Percentiles rank a stretch among this genome's conserved stretches.
These are phyloP conservation scores for Asterophora parasitica DNA, from an alignment of 768 basidiomycete species.

Conservation along the genomic window DNA sequence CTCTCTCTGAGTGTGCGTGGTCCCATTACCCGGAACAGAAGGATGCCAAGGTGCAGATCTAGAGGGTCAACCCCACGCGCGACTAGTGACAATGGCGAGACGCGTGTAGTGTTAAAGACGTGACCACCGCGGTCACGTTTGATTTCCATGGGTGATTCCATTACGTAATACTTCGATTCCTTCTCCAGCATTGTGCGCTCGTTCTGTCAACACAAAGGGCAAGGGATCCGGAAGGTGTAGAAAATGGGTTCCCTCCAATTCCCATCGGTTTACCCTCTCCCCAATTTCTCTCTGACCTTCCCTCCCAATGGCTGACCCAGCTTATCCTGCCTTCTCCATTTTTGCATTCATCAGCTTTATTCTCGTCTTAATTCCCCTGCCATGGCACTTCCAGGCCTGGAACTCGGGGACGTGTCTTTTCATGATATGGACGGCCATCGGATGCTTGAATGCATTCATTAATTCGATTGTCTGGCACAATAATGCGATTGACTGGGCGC, in stretches of 20 bases:
- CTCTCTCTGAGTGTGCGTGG: no score
- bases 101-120: no score
- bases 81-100: no score
- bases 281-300: no score
- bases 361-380: slow-evolving; percentile 52
- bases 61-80: no score
- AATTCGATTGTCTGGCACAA: slow-evolving; percentile 70
- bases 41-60: no score
- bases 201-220: not conserved
- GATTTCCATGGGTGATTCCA: no score
- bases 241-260: not conserved
- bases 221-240: no score
- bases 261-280: not conserved
- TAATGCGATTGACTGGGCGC: slow-evolving; percentile 49
- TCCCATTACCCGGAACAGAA: not conserved
- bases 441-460: slow-evolving; percentile 55
- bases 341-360: slow-evolving; percentile 56
- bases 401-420: slow-evolving; percentile 55
- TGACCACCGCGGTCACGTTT: no score
- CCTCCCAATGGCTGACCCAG: slow-evolving; percentile 9
- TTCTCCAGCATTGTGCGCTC: not conserved
- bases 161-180: no score
- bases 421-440: slow-evolving; percentile 62
- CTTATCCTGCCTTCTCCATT: slow-evolving; percentile 6
- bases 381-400: slow-evolving; percentile 58